A percentile compares a stretch with the other conserved stretches of the same genome.
Evolutionary conservation across 768 basidiomycete species (phyloP).

Genomic region (Boletales sp.): DNA sequence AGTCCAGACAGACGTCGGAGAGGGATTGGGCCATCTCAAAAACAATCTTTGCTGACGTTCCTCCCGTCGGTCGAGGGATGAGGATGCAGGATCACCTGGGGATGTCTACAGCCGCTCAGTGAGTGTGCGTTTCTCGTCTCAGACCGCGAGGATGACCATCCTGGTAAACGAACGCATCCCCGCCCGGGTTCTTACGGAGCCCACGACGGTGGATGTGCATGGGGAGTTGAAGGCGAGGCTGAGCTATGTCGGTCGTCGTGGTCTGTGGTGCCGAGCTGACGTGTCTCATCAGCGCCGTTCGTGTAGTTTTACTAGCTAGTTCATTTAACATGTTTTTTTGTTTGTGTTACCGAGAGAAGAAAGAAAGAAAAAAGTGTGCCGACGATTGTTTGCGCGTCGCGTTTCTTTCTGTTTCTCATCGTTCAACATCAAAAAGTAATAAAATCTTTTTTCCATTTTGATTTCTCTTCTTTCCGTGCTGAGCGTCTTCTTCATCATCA

Average conservation of each 20-base stretch:
- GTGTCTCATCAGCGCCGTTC: background rate
- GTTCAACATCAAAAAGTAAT: too few relatives aligned
- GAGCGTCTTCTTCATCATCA: conserved; percentile 16
- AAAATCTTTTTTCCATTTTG: background rate
- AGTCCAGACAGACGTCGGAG: conserved; percentile 92
- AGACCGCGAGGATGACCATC: conserved; percentile 69
- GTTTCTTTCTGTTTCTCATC: too few relatives aligned
- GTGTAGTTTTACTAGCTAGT: background rate
- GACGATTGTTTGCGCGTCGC: too few relatives aligned
- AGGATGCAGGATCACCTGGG: conserved; percentile 95
- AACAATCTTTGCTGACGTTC: conserved; percentile 90
- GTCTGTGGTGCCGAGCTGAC: background rate
- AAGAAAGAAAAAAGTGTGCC: too few relatives aligned
- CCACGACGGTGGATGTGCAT: conserved; percentile 58
- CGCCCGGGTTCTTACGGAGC: conserved; percentile 35
- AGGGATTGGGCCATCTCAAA: conserved; percentile 60
- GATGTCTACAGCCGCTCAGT: conserved; percentile 49
- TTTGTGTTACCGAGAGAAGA: too few relatives aligned
- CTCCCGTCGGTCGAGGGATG: conserved; percentile 86
- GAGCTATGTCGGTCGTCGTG: conserved; percentile 40
- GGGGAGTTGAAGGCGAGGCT: conserved; percentile 89
- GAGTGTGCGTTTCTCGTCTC: background rate
- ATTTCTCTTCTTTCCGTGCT: conserved; percentile 1
- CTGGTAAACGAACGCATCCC: conserved; percentile 87
- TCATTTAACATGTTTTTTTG: too few relatives aligned